A percentile compares a stretch with the other conserved stretches of the same genome.
These are phyloP conservation scores for Trypanosoma congolense DNA, from an alignment of 208 protist genomes.

Conservation along the genomic window DNA sequence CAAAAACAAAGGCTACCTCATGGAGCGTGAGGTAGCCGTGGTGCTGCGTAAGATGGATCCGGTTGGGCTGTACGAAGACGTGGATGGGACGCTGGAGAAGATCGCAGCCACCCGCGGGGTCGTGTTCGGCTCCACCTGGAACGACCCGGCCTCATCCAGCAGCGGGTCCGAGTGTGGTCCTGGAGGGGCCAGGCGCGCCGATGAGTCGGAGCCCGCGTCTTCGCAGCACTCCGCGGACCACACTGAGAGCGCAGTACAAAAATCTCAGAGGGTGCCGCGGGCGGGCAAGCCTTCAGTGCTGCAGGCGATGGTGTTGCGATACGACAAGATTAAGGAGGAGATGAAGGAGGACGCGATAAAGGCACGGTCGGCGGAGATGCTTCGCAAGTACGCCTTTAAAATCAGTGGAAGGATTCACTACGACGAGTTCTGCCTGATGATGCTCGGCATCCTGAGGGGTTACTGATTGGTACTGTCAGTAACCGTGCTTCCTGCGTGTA, in stretches of 20 bases:
- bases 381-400: constrained; percentile 38
- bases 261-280: too few relatives aligned
- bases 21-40: constrained; percentile 9
- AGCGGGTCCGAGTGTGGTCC: too few relatives aligned
- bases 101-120: constrained; percentile 19
- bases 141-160: too few relatives aligned
- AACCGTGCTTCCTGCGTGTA: too few relatives aligned
- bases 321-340: constrained; percentile 14
- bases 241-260: too few relatives aligned
- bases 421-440: constrained; percentile 66
- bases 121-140: too few relatives aligned
- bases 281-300: neutral
- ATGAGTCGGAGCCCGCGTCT: too few relatives aligned
- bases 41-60: constrained; percentile 30
- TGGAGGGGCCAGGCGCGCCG: too few relatives aligned
- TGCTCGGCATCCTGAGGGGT: constrained; percentile 45
- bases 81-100: constrained; percentile 23
- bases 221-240: too few relatives aligned
- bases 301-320: constrained; percentile 12
- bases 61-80: constrained; percentile 35
- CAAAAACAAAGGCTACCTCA: constrained; percentile 18
- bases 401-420: constrained; percentile 35
- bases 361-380: constrained; percentile 11
- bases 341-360: constrained; percentile 19
- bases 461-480: constrained; percentile 13